Conservation (phyloP, 2,329 filamentous ascomycete species). For the Neoarthrinium moseri region DNA sequence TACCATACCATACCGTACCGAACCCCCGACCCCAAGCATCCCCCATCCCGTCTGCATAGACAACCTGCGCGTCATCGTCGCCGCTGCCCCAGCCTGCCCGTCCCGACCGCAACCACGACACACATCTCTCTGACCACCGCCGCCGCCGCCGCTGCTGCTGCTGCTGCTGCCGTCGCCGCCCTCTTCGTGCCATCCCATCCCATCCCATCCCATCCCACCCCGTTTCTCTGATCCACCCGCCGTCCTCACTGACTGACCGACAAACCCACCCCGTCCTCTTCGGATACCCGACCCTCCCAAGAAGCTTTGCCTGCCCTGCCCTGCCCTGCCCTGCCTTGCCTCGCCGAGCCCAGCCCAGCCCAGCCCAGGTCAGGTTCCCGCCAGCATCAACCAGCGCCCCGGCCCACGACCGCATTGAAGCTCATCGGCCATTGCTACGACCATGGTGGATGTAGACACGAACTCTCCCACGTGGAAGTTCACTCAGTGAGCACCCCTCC, state of each 20-base stretch:
- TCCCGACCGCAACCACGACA: neutral
- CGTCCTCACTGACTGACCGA: neutral
- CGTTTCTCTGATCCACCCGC: neutral
- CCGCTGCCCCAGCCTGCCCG: neutral
- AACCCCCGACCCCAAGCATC: neutral
- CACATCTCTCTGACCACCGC: neutral
- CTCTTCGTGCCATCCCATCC: neutral
- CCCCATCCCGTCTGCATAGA: neutral
- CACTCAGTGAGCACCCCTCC: constrained; percentile 73
- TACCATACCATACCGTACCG: no score
- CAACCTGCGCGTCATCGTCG: neutral
- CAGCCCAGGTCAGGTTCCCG: neutral
- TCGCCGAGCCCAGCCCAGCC: neutral
- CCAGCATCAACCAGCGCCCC: neutral
- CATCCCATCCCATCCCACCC: neutral
- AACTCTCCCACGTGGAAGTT: constrained; percentile 99
- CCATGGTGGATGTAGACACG: constrained; percentile 95
- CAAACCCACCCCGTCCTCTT: neutral
- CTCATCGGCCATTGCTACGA: constrained; percentile 35
- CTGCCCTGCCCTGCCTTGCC: neutral
- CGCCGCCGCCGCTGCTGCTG: no score
- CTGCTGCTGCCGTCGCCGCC: no score
- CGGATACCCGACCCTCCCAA: neutral
- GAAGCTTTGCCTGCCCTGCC: no score
- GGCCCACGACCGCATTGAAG: neutral